Evolutionary conservation across 257 asterid species (phyloP).

Genomic region (Nicotiana tabacum): DNA sequence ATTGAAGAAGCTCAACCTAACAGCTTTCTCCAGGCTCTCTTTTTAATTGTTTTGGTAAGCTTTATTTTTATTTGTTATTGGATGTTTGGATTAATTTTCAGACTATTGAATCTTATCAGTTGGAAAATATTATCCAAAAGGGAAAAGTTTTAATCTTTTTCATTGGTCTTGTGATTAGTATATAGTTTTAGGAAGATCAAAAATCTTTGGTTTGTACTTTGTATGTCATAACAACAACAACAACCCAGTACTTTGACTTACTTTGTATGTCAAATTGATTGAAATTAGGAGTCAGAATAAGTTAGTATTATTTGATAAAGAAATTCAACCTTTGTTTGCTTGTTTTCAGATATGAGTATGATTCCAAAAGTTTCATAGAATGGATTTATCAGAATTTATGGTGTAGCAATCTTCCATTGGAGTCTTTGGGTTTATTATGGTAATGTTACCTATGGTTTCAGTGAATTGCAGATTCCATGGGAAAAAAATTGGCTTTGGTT

Average conservation of each 20-base stretch:
- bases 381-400: not conserved
- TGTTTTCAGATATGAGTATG: not conserved
- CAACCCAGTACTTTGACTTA: too few species aligned
- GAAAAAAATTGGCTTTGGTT: not conserved
- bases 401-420: not conserved
- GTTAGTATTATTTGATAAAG: not conserved
- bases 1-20: not conserved
- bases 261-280: not conserved
- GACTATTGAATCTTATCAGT: not conserved
- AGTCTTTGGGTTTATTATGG: not conserved
- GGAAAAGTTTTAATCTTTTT: not conserved
- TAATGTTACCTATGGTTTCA: not conserved
- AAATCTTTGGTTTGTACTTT: not conserved
- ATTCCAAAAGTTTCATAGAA: not conserved
- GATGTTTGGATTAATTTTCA: not conserved
- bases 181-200: not conserved
- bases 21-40: not conserved
- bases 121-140: not conserved
- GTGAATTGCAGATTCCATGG: not conserved
- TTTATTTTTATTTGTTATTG: not conserved
- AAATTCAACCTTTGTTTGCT: not conserved
- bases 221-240: too few species aligned
- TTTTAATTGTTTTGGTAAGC: slow-evolving; percentile 3
- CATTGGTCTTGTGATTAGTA: not conserved
- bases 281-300: not conserved